phyloP scores from a whole-genome alignment of 495 filamentous ascomycete species.

The Hypoxylon rickii region DNA sequence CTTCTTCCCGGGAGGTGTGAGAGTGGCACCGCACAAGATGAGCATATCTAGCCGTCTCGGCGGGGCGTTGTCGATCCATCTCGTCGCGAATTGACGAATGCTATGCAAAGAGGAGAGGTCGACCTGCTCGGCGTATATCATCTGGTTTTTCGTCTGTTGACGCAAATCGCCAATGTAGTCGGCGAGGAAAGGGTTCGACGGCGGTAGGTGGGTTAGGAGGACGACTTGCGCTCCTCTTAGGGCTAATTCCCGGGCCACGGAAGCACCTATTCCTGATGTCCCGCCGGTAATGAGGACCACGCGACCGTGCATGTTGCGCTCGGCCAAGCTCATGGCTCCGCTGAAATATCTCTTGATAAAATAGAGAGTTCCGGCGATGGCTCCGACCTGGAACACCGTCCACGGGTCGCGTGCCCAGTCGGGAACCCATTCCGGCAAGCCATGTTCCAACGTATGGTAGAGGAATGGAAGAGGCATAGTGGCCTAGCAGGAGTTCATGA shows the following conservation, averaged over 20 bases:
- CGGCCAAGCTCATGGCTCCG: slow-evolving; percentile 74
- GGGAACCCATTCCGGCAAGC: slow-evolving; percentile 68
- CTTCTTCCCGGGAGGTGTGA: slow-evolving; percentile 65
- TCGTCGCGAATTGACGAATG: slow-evolving; percentile 92
- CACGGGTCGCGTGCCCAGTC: slow-evolving; percentile 52
- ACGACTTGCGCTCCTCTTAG: slow-evolving; percentile 85
- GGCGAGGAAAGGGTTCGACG: slow-evolving; percentile 82
- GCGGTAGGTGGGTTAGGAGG: slow-evolving; percentile 80
- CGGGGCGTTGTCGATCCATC: slow-evolving; percentile 96
- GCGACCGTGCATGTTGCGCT: slow-evolving; percentile 88
- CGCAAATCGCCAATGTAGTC: slow-evolving; percentile 93
- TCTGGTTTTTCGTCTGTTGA: slow-evolving; percentile 73
- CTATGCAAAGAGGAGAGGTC: slow-evolving; percentile 86
- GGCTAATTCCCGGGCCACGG: slow-evolving; percentile 73
- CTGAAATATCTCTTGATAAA: slow-evolving; percentile 78
- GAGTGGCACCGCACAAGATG: slow-evolving; percentile 78
- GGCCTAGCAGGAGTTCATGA: no score
- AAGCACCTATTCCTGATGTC: slow-evolving; percentile 89
- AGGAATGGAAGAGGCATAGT: slow-evolving; percentile 84
- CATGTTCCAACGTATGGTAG: slow-evolving; percentile 62
- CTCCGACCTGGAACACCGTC: slow-evolving; percentile 61
- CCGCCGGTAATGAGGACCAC: slow-evolving; percentile 94
- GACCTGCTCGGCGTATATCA: slow-evolving; percentile 94
- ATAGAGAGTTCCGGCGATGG: slow-evolving; percentile 62
- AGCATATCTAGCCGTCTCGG: slow-evolving; percentile 92